A percentile compares a stretch with the other conserved stretches of the same genome.
phyloP scores from a whole-genome alignment of 2,329 filamentous ascomycete species.

The Ophiocordyceps australis region DNA sequence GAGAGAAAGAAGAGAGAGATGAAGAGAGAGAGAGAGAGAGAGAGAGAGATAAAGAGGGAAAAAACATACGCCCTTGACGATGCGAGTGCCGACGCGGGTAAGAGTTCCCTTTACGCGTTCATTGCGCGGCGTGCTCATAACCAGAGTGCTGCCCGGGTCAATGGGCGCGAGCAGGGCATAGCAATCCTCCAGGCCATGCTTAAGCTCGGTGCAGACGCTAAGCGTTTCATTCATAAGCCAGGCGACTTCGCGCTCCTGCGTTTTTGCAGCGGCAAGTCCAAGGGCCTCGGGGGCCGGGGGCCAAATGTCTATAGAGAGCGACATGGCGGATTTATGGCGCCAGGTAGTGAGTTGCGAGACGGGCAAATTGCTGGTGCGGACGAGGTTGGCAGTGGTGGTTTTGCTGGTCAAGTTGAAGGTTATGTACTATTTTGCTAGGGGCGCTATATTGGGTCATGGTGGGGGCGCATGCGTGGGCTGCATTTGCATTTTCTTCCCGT shows the following conservation, averaged over 20 bases:
- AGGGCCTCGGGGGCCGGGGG: slow-evolving; percentile 31
- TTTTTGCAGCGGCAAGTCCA: slow-evolving; percentile 4
- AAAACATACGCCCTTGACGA: slow-evolving; percentile 67
- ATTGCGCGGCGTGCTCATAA: slow-evolving; percentile 70
- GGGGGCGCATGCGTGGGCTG: no score
- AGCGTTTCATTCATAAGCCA: slow-evolving; percentile 36
- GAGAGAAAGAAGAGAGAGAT: slow-evolving; percentile 1
- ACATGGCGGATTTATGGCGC: no score
- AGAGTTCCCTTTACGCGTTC: slow-evolving; percentile 87
- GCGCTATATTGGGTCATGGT: no score
- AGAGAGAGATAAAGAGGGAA: no score
- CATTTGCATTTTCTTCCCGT: no score
- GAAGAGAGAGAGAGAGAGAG: slow-evolving; percentile 10
- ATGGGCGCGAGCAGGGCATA: slow-evolving; percentile 69
- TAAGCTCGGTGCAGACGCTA: slow-evolving; percentile 27
- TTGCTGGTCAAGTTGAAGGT: no score
- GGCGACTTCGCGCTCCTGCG: slow-evolving; percentile 29
- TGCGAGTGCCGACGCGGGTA: slow-evolving; percentile 74
- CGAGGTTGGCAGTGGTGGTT: no score
- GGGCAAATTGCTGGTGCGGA: no score
- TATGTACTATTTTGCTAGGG: no score
- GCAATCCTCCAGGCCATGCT: slow-evolving; percentile 68
- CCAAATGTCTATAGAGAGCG: slow-evolving; percentile 41
- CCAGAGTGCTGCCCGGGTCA: slow-evolving; percentile 75
- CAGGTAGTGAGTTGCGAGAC: no score